Percentiles rank a stretch among this genome's conserved stretches.
Evolutionary conservation across 2,329 filamentous ascomycete species (phyloP).

Genomic region (Venturia carpophila): DNA sequence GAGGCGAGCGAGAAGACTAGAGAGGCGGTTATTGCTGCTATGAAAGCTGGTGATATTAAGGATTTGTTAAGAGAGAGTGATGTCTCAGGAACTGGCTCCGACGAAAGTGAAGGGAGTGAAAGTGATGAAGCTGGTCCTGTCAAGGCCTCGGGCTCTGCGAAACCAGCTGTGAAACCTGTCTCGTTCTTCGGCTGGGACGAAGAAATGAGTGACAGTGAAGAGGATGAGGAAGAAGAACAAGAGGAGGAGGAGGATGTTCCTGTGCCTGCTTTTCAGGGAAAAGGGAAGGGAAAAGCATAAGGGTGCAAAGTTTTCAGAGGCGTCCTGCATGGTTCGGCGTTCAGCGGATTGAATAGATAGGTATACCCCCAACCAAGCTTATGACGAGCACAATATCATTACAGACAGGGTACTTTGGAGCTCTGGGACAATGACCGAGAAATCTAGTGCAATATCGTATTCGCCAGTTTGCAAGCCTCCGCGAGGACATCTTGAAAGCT

Average conservation of each 20-base stretch:
- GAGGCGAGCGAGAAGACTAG: conserved; percentile 77
- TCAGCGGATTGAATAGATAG: not conserved
- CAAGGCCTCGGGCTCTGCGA: conserved; percentile 20
- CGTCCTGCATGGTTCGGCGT: conserved; percentile 9
- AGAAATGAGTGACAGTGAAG: conserved; percentile 46
- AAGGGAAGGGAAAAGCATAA: conserved; percentile 10
- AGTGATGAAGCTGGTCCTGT: conserved; percentile 21
- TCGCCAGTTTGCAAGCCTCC: not conserved
- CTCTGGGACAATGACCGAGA: not conserved
- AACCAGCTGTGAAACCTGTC: conserved; percentile 31
- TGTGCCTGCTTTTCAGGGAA: conserved; percentile 6
- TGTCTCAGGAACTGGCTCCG: conserved; percentile 25
- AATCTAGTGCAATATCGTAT: not conserved
- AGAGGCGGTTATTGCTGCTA: conserved; percentile 63
- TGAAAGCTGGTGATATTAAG: conserved; percentile 50
- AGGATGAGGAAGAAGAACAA: conserved; percentile 31
- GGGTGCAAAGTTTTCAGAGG: not conserved
- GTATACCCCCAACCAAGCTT: conserved; percentile 3
- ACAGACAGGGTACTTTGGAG: not conserved
- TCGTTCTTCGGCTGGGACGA: conserved; percentile 73
- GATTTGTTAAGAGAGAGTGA: conserved; percentile 38
- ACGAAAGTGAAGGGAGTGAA: conserved; percentile 15
- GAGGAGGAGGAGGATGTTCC: conserved; percentile 19
- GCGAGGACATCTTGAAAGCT: not conserved
- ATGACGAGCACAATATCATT: not conserved